Conservation (phyloP, 176 grass and related monocot genomes). For the maize (Zea mays) region Zm-B73-REFERENCE-NAM-5.0 NC_050104.1:153462001-153462500, state of each 20-base stretch:
- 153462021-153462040: too few relatives aligned
- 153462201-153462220: too few relatives aligned
- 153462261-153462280: not conserved
- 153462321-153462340: not conserved
- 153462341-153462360: not conserved
- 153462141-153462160: not conserved
- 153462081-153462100: too few relatives aligned
- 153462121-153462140: not conserved
- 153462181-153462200: not conserved
- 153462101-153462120: not conserved
- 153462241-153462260: too few relatives aligned
- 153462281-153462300: not conserved
- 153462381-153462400: slow-evolving; percentile 58
- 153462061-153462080: too few relatives aligned
- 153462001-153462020: too few relatives aligned
- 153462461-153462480: slow-evolving; percentile 47
- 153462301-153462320: not conserved
- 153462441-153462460: slow-evolving; percentile 38
- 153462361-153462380: slow-evolving; percentile 28
- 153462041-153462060: too few relatives aligned
- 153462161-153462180: not conserved
- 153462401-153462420: slow-evolving; percentile 37
- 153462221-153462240: too few relatives aligned
- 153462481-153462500: slow-evolving; percentile 52
- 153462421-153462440: slow-evolving; percentile 35